A percentile compares a stretch with the other conserved stretches of the same genome.
Conservation (phyloP, 148 eudicot genomes). For the Pharnaceum exiguum region DNA sequence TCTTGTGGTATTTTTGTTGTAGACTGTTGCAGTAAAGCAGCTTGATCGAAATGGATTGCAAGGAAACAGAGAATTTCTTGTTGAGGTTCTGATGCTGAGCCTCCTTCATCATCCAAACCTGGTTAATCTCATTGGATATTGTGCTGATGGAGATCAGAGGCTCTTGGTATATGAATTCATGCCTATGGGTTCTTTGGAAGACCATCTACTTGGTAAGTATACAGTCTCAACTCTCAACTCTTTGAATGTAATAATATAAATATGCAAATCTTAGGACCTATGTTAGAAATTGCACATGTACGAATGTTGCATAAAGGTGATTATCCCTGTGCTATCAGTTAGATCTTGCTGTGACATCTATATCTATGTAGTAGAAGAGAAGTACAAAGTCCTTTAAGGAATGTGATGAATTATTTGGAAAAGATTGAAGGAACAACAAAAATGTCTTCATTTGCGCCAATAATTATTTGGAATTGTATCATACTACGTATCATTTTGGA, state of each 20-base stretch:
- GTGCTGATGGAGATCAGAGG: conserved; percentile 55
- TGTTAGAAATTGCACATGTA: too few species aligned
- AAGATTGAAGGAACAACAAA: too few species aligned
- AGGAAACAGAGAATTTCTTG: conserved; percentile 71
- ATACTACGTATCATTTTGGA: too few species aligned
- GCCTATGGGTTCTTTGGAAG: conserved; percentile 48
- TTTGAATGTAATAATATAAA: background rate
- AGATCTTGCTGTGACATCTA: too few species aligned
- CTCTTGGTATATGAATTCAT: conserved; percentile 48
- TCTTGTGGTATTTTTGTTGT: too few species aligned
- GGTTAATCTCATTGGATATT: conserved; percentile 67
- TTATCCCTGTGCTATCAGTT: too few species aligned
- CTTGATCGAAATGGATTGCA: conserved; percentile 64
- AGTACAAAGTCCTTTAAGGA: too few species aligned
- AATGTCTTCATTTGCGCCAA: too few species aligned
- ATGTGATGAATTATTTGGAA: too few species aligned
- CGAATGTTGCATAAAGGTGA: too few species aligned
- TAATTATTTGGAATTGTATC: too few species aligned
- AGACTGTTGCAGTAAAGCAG: conserved; percentile 65
- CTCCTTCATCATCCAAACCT: conserved; percentile 57
- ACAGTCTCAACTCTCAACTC: background rate
- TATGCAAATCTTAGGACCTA: background rate
- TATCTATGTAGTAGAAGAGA: too few species aligned
- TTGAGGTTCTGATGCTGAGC: conserved; percentile 70
- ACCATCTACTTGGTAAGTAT: conserved; percentile 39